Conservation (phyloP, 352 stramenopile genomes). For the Phytophthora foliorum region DNA sequence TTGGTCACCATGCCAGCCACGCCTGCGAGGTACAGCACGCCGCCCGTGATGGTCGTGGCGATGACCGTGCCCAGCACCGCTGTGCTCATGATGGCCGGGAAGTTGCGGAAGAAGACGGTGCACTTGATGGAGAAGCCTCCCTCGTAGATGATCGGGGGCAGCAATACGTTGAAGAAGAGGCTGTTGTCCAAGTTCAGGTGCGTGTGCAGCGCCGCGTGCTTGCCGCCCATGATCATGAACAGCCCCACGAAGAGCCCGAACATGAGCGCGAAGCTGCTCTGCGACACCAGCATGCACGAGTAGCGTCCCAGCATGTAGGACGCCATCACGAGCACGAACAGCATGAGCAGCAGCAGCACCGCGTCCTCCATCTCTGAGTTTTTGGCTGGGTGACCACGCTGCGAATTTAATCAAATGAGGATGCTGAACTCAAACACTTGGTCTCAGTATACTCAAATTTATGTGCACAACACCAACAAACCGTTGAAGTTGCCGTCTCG, state of each 20-base stretch:
- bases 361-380: constrained; percentile 75
- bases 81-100: constrained; percentile 89
- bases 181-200: constrained; percentile 91
- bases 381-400: constrained; percentile 12
- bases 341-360: constrained; percentile 85
- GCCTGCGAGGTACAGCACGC: constrained; percentile 73
- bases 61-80: constrained; percentile 84
- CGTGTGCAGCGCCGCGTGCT: constrained; percentile 70
- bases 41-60: constrained; percentile 80
- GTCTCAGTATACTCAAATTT: constrained; percentile 21
- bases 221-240: constrained; percentile 74
- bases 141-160: constrained; percentile 91
- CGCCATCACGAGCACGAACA: constrained; percentile 90
- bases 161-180: constrained; percentile 89
- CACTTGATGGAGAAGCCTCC: constrained; percentile 89
- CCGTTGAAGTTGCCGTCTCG: constrained; percentile 23
- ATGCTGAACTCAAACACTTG: constrained; percentile 33
- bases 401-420: too few species aligned
- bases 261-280: constrained; percentile 87
- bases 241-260: constrained; percentile 81
- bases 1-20: constrained; percentile 69
- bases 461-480: constrained; percentile 25
- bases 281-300: constrained; percentile 87
- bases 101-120: constrained; percentile 88
- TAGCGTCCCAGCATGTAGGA: constrained; percentile 90